Evolutionary conservation across 371 early-diverging fungal species (phyloP), one percentile per base, ranked within the genome.

Genomic region (Cokeromyces recurvatus): DNA sequence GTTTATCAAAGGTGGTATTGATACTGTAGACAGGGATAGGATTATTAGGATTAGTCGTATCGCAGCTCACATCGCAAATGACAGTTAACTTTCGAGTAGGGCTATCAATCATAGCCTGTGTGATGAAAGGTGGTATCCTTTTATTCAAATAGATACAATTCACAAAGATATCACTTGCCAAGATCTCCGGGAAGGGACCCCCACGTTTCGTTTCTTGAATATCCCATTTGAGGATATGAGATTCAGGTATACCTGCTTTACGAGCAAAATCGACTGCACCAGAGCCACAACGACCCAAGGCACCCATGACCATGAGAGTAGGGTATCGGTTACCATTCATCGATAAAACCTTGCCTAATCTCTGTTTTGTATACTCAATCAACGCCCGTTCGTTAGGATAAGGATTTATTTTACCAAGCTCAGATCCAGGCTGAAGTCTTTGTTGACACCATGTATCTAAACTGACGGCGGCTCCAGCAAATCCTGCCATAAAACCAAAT

Each of bases 401-500:
- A 21, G 92, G 89, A 59, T 77, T 80, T 62, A 92, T 81, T 4
- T 77, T 60, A 38, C 91, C 91, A 66, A 85, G 80, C 6, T 66
- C 51, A 55, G 69, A 56, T 22, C 42, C 46, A 36, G 63, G 45
- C 47, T 64, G 60, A 29, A 67, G 39, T 59, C 79, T 57, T 63
- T 90, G 87, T 61, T 92, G 89, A 62, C 88, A 84, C 95, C 96
- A 97, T n/a, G 89, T 78, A 62, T 94, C 92, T 50, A 95, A 77
- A 37, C 87, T 94, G 37, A 95, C 80, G 11, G 98, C 95, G 22
- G 91, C 65, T 19, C 98, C 98, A 19, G 96, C 92, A 63, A 91
- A 97, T 11, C 96, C 98, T 32, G 98, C 98, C 70, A 94, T 89
- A 70, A 89, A 97, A 36, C 95, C 98, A 59, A 93, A 97, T 4